Conservation (phyloP, 2,329 filamentous ascomycete species). For the Acephala macrosclerotiorum region DNA sequence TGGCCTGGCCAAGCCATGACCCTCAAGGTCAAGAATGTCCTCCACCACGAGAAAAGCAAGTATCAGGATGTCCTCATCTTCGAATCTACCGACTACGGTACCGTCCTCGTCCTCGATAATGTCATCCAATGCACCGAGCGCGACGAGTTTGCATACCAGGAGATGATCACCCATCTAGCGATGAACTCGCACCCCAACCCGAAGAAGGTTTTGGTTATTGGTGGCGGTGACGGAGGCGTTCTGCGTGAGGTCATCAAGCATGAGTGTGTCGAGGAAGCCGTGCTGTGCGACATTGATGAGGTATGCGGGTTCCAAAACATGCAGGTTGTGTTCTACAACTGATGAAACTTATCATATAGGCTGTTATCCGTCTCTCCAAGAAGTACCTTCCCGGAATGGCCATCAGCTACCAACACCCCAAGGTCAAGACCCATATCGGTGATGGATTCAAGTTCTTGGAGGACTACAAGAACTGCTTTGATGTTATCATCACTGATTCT, state of each 20-base stretch:
- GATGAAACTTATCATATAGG: constrained; percentile 53
- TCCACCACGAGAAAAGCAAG: constrained; percentile 99
- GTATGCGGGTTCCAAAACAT: constrained; percentile 48
- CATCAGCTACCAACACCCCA: constrained; percentile 91
- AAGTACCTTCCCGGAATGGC: constrained; percentile 96
- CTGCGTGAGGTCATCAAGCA: constrained; percentile 99
- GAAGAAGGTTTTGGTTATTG: constrained; percentile 98
- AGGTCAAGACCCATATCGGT: constrained; percentile 89
- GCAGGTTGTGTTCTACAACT: constrained; percentile 22
- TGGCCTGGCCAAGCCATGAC: constrained; percentile 99
- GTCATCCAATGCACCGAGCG: constrained; percentile 99
- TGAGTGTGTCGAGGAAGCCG: constrained; percentile 93
- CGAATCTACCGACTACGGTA: constrained; percentile 96
- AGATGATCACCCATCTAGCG: constrained; percentile 99
- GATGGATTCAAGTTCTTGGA: constrained; percentile 99
- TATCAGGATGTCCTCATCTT: constrained; percentile 99
- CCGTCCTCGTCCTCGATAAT: constrained; percentile 95
- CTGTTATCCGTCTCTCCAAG: constrained; percentile 98
- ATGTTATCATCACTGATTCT: constrained; percentile 99
- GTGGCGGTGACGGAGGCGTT: constrained; percentile 96
- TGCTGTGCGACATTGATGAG: constrained; percentile 98
- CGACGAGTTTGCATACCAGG: constrained; percentile 99
- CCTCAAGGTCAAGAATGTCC: constrained; percentile 94
- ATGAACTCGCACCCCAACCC: constrained; percentile 99
- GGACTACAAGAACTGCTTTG: constrained; percentile 96